Evolutionary conservation across 2,329 filamentous ascomycete species (phyloP).

Genomic region (Colletotrichum graminicola): DNA sequence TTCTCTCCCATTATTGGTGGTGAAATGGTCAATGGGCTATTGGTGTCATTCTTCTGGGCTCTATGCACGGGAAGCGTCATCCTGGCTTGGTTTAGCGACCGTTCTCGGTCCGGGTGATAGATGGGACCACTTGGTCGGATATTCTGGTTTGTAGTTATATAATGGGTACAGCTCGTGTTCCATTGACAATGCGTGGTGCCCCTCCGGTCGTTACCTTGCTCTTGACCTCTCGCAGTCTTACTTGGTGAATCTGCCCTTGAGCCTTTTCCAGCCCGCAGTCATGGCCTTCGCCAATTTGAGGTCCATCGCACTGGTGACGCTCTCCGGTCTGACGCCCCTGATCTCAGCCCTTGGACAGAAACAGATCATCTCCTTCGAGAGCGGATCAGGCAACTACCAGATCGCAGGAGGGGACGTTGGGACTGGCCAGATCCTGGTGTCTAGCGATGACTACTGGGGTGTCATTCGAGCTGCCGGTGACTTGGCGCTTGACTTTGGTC

Average conservation of each 20-base stretch:
- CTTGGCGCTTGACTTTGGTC: constrained; percentile 76
- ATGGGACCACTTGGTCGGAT: constrained; percentile 3
- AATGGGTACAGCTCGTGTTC: constrained; percentile 2
- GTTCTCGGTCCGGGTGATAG: constrained; percentile 20
- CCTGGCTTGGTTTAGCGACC: constrained; percentile 27
- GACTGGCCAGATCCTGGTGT: constrained; percentile 66
- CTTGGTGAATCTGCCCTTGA: neutral
- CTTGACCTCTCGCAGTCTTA: neutral
- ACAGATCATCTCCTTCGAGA: constrained; percentile 58
- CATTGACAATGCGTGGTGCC: neutral
- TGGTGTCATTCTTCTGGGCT: constrained; percentile 21
- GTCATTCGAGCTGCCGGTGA: constrained; percentile 77
- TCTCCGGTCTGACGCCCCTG: constrained; percentile 44
- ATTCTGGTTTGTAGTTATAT: constrained; percentile 19
- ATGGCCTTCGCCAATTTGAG: constrained; percentile 34
- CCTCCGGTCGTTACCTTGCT: neutral
- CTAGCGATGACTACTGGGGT: constrained; percentile 73
- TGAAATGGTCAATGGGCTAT: neutral
- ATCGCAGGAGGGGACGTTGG: constrained; percentile 53
- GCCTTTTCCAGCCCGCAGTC: constrained; percentile 1
- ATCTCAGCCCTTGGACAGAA: constrained; percentile 61
- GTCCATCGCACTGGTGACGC: constrained; percentile 40
- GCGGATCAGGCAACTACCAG: constrained; percentile 47
- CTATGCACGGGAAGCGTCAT: constrained; percentile 32
- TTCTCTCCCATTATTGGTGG: constrained; percentile 24